Conservation (phyloP, 331 rosid species). For the Pyrus hybrid region DNA sequence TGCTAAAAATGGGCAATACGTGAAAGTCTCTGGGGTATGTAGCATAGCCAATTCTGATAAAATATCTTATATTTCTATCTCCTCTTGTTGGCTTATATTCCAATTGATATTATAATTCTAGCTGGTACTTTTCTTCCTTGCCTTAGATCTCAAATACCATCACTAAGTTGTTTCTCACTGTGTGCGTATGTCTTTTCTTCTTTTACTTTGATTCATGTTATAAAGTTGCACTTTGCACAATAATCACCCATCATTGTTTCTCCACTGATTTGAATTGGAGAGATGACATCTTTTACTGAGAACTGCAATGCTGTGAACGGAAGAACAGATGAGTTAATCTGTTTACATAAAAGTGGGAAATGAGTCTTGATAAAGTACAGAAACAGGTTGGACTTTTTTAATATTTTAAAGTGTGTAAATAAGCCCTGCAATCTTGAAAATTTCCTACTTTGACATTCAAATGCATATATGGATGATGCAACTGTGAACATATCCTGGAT, state of each 20-base stretch:
- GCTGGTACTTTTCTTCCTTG: background rate
- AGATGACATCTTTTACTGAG: background rate
- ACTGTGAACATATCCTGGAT: background rate
- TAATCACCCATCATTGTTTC: background rate
- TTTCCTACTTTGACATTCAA: background rate
- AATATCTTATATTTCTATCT: background rate
- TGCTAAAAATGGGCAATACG: slow-evolving; percentile 96
- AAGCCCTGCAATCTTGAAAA: background rate
- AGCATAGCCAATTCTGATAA: slow-evolving; percentile 12
- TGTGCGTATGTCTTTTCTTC: background rate
- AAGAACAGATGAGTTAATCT: background rate
- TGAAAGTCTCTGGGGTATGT: slow-evolving; percentile 98
- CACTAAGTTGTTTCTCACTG: background rate
- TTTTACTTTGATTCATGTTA: background rate
- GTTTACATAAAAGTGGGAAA: background rate
- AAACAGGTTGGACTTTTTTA: background rate
- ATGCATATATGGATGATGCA: background rate
- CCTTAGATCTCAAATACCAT: background rate
- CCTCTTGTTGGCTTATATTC: background rate
- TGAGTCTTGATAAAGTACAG: background rate
- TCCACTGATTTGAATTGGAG: background rate
- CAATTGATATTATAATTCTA: background rate
- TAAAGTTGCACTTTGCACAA: background rate
- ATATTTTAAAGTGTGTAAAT: background rate
- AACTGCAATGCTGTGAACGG: background rate